Base-by-base conservation (phyloP, 2,329 filamentous ascomycete species). In the Talaromyces funiculosus region DNA sequence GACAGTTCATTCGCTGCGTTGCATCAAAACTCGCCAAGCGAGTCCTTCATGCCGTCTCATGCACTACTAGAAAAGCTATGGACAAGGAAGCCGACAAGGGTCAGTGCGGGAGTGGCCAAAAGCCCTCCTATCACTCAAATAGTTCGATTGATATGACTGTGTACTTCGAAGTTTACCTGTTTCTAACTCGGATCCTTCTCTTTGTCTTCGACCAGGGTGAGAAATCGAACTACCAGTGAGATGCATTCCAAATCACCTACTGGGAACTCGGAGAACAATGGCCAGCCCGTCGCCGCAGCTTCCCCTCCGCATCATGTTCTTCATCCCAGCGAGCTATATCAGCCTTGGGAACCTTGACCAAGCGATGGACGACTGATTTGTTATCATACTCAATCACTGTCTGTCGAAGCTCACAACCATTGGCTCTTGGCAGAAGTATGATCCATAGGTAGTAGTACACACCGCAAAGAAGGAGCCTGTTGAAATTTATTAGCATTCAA, bases 381-480 rank as follows among this genome's bases (percentile, higher is more conserved):
- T 80, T 77, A 6, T 82, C 82, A 10, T 85, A 71, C 0, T 77
- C 70, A 0, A 85, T 59, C 1, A 86, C 70, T 31, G 85, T 81
- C 14, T 85, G 81, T 0, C 84, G 78, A 42, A 86, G 79, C 7
- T 72, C 67, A 64, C 87, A 88, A 0, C 77, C 73, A n/a, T 77
- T 74, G 64, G 76, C 77, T 29, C 75, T 78, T 0, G 86, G 85
- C 0, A 88, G 63, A 1, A 82, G 24, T 51, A 81, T 76, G 63
- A 87, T 82, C 83, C 84, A 88, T 7, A 80, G 59, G 7, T 77
- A 72, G 64, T 87, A 87, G 69, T 88, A 88, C 0, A 83, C 31
- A 0, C 70, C 81, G 60, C 85, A 88, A 0, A 79, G 5, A 3
- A 77, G 63, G 37, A 87, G 73, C 40, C 82, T 84, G 43, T 24